Evolutionary conservation across 345 rosid species (phyloP).

Genomic region (Iberis pinnata): DNA sequence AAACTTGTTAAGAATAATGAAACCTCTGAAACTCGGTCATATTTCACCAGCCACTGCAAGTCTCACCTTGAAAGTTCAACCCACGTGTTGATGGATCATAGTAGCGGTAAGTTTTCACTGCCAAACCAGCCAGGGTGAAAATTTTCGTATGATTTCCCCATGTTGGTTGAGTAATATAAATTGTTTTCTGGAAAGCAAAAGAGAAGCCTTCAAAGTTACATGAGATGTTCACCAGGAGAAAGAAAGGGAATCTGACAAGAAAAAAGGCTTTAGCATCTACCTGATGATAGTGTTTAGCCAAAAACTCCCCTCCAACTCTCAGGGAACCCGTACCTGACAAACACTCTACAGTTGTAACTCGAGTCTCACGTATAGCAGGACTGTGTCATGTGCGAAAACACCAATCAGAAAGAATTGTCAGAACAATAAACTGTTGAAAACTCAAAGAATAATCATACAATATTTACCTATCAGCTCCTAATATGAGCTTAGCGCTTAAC

Average conservation of each 20-base stretch:
- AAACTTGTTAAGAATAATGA: not conserved
- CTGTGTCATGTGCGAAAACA: conserved; percentile 31
- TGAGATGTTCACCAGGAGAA: not conserved
- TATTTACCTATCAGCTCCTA: conserved; percentile 59
- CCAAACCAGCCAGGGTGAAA: conserved; percentile 58
- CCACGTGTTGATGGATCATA: conserved; percentile 77
- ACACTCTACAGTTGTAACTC: conserved; percentile 75
- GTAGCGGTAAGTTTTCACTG: conserved; percentile 71
- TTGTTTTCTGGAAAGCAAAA: conserved; percentile 44
- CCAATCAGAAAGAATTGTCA: not conserved
- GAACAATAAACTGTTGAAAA: conserved; percentile 3
- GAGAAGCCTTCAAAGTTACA: conserved; percentile 3
- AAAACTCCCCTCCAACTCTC: conserved; percentile 84
- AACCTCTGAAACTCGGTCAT: not conserved
- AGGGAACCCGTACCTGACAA: conserved; percentile 89
- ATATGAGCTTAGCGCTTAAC: conserved; percentile 77
- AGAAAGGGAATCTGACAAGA: not conserved
- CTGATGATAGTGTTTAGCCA: conserved; percentile 72
- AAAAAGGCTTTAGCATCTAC: conserved; percentile 19
- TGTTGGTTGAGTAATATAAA: conserved; percentile 75
- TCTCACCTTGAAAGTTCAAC: conserved; percentile 59
- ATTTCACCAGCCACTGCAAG: not conserved
- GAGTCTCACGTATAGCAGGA: conserved; percentile 63
- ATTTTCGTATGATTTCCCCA: conserved; percentile 85
- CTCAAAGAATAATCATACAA: not conserved